Percentiles rank a stretch among this genome's conserved stretches.
These are phyloP conservation scores for Piromyces sp. DNA, from an alignment of 192 early-diverging fungal genomes.

Conservation along the genomic window DNA sequence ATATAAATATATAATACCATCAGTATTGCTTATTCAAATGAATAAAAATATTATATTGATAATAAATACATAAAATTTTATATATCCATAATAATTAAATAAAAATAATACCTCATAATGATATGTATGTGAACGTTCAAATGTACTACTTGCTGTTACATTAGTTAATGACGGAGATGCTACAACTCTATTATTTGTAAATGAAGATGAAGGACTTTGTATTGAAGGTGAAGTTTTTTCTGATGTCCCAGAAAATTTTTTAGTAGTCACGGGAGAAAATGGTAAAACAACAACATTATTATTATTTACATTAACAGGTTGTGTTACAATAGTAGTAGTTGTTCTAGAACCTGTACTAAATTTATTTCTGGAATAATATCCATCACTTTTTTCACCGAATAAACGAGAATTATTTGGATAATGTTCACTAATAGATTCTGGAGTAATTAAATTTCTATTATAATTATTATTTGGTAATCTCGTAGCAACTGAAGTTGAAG, in stretches of 20 bases:
- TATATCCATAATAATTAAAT: too few species aligned
- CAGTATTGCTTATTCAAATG: too few species aligned
- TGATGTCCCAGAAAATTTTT: too few species aligned
- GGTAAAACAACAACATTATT: background rate
- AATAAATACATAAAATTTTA: too few species aligned
- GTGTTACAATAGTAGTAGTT: background rate
- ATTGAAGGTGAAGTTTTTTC: too few species aligned
- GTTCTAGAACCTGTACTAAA: background rate
- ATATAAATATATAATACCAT: too few species aligned
- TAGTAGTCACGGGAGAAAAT: background rate
- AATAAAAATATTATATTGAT: too few species aligned
- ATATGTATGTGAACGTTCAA: background rate
- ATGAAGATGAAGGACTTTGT: background rate
- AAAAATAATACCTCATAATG: background rate
- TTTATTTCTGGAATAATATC: background rate
- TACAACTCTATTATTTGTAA: background rate
- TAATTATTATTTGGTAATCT: background rate
- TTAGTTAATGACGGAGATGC: background rate
- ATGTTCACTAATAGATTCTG: too few species aligned
- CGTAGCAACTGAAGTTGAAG: background rate
- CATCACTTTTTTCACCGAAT: background rate
- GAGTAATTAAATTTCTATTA: background rate
- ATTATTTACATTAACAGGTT: background rate
- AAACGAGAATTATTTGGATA: background rate
- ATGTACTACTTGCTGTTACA: background rate